phyloP scores from a whole-genome alignment of 257 asterid genomes.

The Lantana camara region DNA sequence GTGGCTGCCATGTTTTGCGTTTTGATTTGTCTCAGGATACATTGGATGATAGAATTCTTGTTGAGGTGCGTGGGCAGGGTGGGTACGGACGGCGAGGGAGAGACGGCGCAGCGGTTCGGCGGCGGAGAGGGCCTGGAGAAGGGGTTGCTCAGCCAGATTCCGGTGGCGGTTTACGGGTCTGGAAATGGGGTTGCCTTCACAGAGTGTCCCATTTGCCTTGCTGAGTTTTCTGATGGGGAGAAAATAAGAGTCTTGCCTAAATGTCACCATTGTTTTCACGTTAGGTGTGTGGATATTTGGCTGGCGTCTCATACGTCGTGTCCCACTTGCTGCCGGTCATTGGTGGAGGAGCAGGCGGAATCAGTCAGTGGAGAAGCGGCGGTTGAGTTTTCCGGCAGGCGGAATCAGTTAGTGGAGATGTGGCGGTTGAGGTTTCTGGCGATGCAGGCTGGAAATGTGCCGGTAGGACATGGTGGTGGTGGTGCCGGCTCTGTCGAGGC shows the following conservation, averaged over 20 bases:
- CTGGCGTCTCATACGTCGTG: constrained; percentile 74
- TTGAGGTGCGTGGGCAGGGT: constrained; percentile 53
- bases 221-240: constrained; percentile 74
- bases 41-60: constrained; percentile 55
- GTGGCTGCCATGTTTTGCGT: constrained; percentile 74
- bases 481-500: constrained; percentile 39
- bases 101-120: constrained; percentile 30
- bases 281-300: constrained; percentile 73
- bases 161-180: constrained; percentile 59
- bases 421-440: no score
- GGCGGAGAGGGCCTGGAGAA: constrained; percentile 50
- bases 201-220: constrained; percentile 76
- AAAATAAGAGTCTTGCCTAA: constrained; percentile 68
- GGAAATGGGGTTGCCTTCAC: constrained; percentile 41
- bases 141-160: constrained; percentile 55
- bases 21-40: constrained; percentile 66
- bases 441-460: constrained; percentile 28
- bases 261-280: constrained; percentile 73
- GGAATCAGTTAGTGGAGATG: no score
- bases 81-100: constrained; percentile 29
- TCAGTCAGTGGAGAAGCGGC: background rate
- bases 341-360: constrained; percentile 39
- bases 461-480: constrained; percentile 24
- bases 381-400: constrained; percentile 31
- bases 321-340: constrained; percentile 70